Evolutionary conservation across 805 yeast species (phyloP), one percentile per base, ranked within the genome.

Genomic region (Wickerhamiella azyma): DNA sequence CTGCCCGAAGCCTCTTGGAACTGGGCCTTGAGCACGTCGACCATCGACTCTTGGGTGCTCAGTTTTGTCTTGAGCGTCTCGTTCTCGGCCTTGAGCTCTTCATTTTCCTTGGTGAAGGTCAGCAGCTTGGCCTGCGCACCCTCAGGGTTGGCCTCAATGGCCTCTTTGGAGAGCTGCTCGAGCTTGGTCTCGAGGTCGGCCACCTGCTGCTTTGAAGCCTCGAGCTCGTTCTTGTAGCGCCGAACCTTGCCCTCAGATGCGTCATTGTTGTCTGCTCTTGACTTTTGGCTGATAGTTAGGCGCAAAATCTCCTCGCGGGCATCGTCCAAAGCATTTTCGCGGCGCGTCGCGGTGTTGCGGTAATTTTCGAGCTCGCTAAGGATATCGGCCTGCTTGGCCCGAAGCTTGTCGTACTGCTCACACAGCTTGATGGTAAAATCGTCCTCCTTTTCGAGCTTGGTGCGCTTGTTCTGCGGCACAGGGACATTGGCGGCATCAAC

Each of bases 21-120:
- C 52, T 40, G 59, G 56, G 41, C 52, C 55, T 46, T 59, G 60
- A 11, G 49, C 43, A 9, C 67, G 26, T 69, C 70, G 2, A 71
- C 54, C 50, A 68, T 69, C 9, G 65, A 61, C 16, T 70, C 61
- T 39, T 70, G 62, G 24, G 61, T 69, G 26, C 64, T 61, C 2
- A 79, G 62, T 43, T 70, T 66, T 6, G 69, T 69, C 48, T 71
- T 69, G 30, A 78, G 55, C 5, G 68, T 67, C 55, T 70, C 62
- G n/a, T 70, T 67, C 47, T 66, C 53, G 9, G 45, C 53, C 17
- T 32, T 39, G 3, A 37, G 13, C 11, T 43, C 18, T 35, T 33
- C 45, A 8, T 26, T 5, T 13, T 43, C 33, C 28, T 29, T 11
- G 13, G 11, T 11, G 10, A 61, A 58, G 1, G 21, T 35, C 19